Percentiles rank a stretch among this genome's conserved stretches.
phyloP scores from a whole-genome alignment of 495 filamentous ascomycete species.

The Penicillium egyptiacum region DNA sequence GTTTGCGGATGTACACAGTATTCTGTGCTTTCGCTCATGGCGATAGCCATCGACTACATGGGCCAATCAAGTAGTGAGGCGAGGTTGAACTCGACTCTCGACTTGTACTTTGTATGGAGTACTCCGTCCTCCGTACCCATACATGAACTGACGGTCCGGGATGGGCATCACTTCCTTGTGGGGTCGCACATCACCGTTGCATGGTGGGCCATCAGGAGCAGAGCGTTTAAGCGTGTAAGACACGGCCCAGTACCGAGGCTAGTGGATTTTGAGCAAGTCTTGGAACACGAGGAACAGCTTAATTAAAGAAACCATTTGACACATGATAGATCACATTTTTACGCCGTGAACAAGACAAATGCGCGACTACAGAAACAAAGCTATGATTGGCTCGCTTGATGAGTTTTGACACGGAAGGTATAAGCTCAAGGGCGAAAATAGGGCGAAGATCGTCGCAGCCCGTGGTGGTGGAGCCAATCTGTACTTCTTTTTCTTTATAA shows the following conservation, averaged over 20 bases:
- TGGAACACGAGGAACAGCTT: neutral
- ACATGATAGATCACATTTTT: constrained; percentile 5
- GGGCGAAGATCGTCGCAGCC: neutral
- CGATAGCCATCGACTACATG: too few relatives aligned
- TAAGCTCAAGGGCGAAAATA: neutral
- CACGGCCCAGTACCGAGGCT: neutral
- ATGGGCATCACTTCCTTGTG: neutral
- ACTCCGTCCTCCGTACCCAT: too few relatives aligned
- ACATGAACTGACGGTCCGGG: neutral
- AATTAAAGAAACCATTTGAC: neutral
- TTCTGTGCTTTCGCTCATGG: too few relatives aligned
- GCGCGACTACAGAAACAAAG: neutral
- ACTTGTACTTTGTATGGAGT: neutral
- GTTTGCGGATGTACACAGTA: too few relatives aligned
- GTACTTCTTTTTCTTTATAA: neutral
- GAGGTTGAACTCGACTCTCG: neutral
- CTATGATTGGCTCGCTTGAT: neutral
- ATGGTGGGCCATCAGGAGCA: neutral
- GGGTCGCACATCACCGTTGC: neutral
- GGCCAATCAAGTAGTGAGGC: neutral
- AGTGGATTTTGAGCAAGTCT: neutral
- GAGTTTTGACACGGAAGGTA: neutral
- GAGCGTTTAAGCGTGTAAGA: neutral
- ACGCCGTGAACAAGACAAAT: neutral
- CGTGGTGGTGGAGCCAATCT: neutral